Evolutionary conservation across 192 early-diverging fungal species (phyloP).

Genomic region (Tieghemiomyces parasiticus): DNA sequence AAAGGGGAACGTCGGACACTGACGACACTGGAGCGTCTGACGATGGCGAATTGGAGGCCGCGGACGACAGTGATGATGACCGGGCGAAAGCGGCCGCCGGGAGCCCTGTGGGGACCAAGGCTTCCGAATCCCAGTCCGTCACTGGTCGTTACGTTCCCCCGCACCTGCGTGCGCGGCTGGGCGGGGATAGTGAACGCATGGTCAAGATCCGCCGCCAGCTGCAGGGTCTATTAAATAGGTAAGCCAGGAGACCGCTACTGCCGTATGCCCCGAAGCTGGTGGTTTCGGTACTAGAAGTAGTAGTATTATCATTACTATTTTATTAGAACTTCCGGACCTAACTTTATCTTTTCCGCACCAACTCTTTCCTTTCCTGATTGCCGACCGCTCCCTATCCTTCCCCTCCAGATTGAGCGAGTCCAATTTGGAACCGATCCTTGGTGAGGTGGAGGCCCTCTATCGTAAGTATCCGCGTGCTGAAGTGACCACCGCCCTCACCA

Average conservation of each 20-base stretch:
- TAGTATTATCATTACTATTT: background rate
- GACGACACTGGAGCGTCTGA: background rate
- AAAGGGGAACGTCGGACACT: background rate
- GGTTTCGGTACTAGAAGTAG: background rate
- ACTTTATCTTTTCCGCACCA: background rate
- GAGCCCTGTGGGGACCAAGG: constrained; percentile 17
- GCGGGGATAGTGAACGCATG: constrained; percentile 47
- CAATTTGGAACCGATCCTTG: constrained; percentile 80
- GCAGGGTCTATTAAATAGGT: constrained; percentile 78
- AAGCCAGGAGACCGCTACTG: background rate
- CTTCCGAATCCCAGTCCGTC: constrained; percentile 14
- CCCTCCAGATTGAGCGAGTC: constrained; percentile 53
- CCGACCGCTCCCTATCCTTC: background rate
- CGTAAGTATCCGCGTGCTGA: constrained; percentile 40
- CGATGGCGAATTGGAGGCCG: constrained; percentile 10
- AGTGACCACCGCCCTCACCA: constrained; percentile 74
- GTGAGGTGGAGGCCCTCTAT: constrained; percentile 65
- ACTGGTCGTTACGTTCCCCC: constrained; percentile 63
- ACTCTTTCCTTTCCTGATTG: background rate
- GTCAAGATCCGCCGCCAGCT: constrained; percentile 59
- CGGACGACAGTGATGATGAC: constrained; percentile 9
- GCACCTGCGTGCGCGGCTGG: constrained; percentile 48
- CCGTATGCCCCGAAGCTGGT: background rate
- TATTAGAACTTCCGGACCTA: background rate
- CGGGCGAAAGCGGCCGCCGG: constrained; percentile 6